A percentile compares a stretch with the other conserved stretches of the same genome.
phyloP scores from a whole-genome alignment of 129 eudicot species.

The Centrapalus pauciflorus region DNA sequence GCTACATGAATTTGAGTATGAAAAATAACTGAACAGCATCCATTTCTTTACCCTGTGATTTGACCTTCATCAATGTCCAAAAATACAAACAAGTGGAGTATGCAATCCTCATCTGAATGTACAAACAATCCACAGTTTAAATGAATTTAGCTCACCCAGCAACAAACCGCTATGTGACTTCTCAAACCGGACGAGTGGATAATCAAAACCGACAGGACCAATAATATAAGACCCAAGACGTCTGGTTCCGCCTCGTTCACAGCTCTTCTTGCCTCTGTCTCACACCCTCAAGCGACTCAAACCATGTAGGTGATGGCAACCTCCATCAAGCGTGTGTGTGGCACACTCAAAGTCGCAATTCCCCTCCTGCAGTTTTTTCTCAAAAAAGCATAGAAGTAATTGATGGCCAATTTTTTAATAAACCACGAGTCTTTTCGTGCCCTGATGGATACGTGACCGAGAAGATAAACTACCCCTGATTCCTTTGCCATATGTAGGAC shows the following conservation, averaged over 20 bases:
- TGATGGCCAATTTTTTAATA: conserved; percentile 70
- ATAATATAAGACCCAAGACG: conserved; percentile 1
- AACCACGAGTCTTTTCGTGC: conserved; percentile 97
- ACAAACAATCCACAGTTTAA: conserved; percentile 8
- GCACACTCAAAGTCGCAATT: conserved; percentile 82
- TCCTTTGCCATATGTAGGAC: conserved; percentile 76
- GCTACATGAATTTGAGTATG: background rate
- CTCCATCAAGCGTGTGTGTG: conserved; percentile 79
- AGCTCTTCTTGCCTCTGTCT: background rate
- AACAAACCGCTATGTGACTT: background rate
- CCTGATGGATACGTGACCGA: conserved; percentile 85
- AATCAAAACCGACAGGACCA: conserved; percentile 1
- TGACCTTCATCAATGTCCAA: background rate
- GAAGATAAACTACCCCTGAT: conserved; percentile 90
- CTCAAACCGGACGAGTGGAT: no score
- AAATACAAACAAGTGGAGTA: background rate
- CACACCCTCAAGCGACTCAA: conserved; percentile 26
- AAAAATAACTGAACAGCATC: conserved; percentile 1
- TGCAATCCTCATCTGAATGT: background rate
- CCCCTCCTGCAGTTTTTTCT: conserved; percentile 88
- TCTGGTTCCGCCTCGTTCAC: conserved; percentile 2
- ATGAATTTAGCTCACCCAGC: background rate
- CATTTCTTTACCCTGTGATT: conserved; percentile 14
- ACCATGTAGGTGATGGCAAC: conserved; percentile 92
- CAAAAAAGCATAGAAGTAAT: conserved; percentile 84